phyloP scores from a whole-genome alignment of 2,329 filamentous ascomycete genomes.

The Venturia aucupariae region DNA sequence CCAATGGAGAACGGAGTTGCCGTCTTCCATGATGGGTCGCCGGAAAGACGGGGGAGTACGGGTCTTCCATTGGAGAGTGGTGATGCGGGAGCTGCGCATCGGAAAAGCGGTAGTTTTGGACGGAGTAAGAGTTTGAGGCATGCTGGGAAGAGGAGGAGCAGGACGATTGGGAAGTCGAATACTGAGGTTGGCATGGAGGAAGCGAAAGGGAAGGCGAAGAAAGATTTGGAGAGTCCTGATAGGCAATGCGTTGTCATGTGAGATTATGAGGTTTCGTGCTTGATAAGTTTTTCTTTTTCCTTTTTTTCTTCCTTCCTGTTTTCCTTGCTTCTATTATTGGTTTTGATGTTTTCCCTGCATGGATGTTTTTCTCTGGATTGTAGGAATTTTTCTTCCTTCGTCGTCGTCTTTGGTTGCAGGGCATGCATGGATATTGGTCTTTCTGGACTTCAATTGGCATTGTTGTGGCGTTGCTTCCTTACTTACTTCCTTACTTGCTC shows the following conservation, averaged over 20 bases:
- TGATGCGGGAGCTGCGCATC: slow-evolving; percentile 1
- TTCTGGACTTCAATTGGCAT: no score
- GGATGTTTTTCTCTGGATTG: background rate
- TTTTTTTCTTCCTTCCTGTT: no score
- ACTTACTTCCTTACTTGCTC: no score
- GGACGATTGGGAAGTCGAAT: slow-evolving; percentile 10
- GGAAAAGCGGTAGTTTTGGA: background rate
- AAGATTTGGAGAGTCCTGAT: slow-evolving; percentile 27
- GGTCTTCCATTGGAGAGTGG: slow-evolving; percentile 20
- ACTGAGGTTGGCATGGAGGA: slow-evolving; percentile 18
- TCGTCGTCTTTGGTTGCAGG: no score
- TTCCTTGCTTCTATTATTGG: background rate
- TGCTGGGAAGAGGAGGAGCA: slow-evolving; percentile 21
- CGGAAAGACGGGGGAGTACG: slow-evolving; percentile 21
- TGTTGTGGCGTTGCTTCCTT: no score
- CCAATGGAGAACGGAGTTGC: background rate
- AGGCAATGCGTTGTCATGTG: slow-evolving; percentile 38
- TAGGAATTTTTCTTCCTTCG: no score
- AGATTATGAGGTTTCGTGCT: slow-evolving; percentile 10
- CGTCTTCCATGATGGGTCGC: background rate
- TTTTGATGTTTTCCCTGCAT: background rate
- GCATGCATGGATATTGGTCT: no score
- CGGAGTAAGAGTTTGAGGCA: slow-evolving; percentile 10
- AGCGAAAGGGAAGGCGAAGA: slow-evolving; percentile 17
- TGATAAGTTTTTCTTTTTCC: background rate